Evolutionary conservation across 139 green algal genomes (phyloP).

Genomic region (Trebouxia sp.): DNA sequence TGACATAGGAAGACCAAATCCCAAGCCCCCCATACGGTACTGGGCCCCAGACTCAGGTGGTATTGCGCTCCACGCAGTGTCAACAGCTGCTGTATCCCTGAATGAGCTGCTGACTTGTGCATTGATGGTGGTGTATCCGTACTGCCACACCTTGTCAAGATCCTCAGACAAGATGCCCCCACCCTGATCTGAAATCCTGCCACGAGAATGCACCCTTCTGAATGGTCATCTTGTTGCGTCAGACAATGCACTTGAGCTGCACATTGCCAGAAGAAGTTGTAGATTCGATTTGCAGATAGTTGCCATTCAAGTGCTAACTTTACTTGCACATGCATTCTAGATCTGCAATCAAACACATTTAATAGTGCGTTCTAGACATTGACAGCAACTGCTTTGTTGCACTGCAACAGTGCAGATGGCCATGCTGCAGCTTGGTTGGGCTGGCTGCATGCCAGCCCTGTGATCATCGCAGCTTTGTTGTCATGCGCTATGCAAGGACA

Average conservation of each 20-base stretch:
- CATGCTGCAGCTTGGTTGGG: no score
- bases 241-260: no score
- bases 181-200: conserved; percentile 75
- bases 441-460: background rate
- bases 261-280: no score
- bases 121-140: conserved; percentile 43
- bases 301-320: no score
- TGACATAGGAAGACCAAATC: conserved; percentile 88
- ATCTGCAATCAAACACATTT: no score
- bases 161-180: conserved; percentile 69
- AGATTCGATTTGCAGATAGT: no score
- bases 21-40: conserved; percentile 76
- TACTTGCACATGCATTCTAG: no score
- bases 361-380: no score
- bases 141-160: conserved; percentile 66
- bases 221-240: no score
- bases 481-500: no score
- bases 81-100: background rate
- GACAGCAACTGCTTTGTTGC: no score
- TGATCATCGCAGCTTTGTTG: background rate
- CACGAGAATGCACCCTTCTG: background rate
- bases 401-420: no score
- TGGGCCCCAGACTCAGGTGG: conserved; percentile 25
- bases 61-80: background rate
- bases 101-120: background rate